phyloP scores from a whole-genome alignment of 805 yeast genomes.

The Sugiyamaella valdiviana region DNA sequence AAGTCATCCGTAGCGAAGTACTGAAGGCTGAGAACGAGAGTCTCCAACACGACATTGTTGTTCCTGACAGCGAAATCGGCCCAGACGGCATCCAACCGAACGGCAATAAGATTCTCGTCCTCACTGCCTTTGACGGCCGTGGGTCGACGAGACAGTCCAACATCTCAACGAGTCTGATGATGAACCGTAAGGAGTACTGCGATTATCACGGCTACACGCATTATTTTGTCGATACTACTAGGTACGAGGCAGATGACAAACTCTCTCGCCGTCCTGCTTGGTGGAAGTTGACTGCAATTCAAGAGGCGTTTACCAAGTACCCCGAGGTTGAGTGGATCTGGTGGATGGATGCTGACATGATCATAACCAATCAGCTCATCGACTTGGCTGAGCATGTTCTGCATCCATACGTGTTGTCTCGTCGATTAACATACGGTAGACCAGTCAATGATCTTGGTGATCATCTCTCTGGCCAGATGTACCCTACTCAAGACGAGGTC shows the following conservation, averaged over 20 bases:
- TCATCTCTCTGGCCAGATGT: conserved; percentile 3
- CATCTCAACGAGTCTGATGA: conserved; percentile 5
- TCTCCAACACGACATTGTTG: background rate
- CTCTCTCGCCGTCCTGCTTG: conserved; percentile 23
- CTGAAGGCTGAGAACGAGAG: background rate
- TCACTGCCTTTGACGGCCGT: conserved; percentile 24
- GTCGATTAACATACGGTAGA: conserved; percentile 21
- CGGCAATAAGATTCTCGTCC: conserved; percentile 15
- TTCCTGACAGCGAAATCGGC: background rate
- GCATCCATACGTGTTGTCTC: conserved; percentile 23
- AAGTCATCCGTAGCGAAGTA: background rate
- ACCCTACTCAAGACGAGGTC: conserved; percentile 13
- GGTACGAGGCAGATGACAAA: conserved; percentile 12
- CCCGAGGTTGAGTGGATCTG: conserved; percentile 37
- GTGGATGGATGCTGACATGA: conserved; percentile 35
- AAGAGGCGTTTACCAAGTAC: conserved; percentile 26
- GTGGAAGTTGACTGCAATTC: conserved; percentile 32
- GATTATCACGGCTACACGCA: conserved; percentile 30
- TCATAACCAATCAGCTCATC: conserved; percentile 29
- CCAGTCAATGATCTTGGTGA: conserved; percentile 19
- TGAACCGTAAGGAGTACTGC: conserved; percentile 30
- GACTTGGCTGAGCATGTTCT: conserved; percentile 28
- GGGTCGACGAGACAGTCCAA: conserved; percentile 17
- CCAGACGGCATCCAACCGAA: conserved; percentile 8
- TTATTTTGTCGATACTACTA: conserved; percentile 26